Conservation (phyloP, 2,329 filamentous ascomycete species). For the Pseudogymnoascus sp. region DNA sequence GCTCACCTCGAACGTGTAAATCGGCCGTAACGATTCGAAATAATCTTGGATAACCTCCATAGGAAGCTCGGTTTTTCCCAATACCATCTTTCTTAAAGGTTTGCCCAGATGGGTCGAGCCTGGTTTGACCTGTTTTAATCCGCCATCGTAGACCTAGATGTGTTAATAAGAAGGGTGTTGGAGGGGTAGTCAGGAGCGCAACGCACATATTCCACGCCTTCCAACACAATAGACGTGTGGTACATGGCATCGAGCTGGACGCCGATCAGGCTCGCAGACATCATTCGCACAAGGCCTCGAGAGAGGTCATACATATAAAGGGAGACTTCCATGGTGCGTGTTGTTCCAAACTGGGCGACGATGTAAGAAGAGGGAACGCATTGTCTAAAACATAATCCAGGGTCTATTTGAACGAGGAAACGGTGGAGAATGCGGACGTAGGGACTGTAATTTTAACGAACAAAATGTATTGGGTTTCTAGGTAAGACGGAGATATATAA, state of each 20-base stretch:
- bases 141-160: slow-evolving; percentile 63
- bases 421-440: not conserved
- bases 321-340: slow-evolving; percentile 59
- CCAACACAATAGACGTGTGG: slow-evolving; percentile 83
- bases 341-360: not conserved
- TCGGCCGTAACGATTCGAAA: slow-evolving; percentile 70
- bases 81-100: slow-evolving; percentile 66
- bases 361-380: not conserved
- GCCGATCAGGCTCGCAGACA: slow-evolving; percentile 46
- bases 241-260: slow-evolving; percentile 85
- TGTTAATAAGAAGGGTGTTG: slow-evolving; percentile 23
- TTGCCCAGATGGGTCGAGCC: slow-evolving; percentile 80
- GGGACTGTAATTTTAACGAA: not conserved
- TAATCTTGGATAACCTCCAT: slow-evolving; percentile 81
- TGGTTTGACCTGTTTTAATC: slow-evolving; percentile 73
- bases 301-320: slow-evolving; percentile 76
- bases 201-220: slow-evolving; percentile 67
- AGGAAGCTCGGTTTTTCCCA: slow-evolving; percentile 73
- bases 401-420: not conserved
- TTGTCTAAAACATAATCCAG: not conserved
- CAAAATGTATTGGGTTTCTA: not conserved
- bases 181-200: slow-evolving; percentile 13
- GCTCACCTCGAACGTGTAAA: slow-evolving; percentile 70
- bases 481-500: slow-evolving; percentile 2
- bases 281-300: slow-evolving; percentile 45